These are phyloP conservation scores for Trichoderma brevicompactum DNA, from an alignment of 2,329 filamentous ascomycete genomes.

Conservation along the genomic window DNA sequence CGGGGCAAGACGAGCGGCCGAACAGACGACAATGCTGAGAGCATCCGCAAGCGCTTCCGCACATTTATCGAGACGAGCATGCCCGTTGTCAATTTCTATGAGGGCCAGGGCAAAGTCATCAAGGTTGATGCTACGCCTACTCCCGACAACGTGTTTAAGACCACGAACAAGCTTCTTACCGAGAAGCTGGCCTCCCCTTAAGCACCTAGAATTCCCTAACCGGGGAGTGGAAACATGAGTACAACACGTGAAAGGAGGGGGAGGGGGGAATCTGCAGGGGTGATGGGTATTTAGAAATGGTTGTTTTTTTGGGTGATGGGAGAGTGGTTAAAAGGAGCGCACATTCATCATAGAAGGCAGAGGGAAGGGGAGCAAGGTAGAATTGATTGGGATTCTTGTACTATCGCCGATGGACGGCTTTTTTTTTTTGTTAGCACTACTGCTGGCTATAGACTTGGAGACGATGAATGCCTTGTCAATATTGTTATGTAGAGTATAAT, in stretches of 20 bases:
- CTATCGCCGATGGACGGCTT: constrained; percentile 3
- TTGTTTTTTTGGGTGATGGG: constrained; percentile 12
- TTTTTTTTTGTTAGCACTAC: neutral
- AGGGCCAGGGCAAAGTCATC: constrained; percentile 75
- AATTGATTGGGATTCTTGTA: constrained; percentile 23
- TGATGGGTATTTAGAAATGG: constrained; percentile 10
- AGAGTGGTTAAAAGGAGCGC: constrained; percentile 14
- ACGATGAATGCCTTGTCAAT: neutral
- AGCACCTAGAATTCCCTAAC: neutral
- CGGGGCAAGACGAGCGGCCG: constrained; percentile 91
- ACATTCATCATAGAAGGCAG: constrained; percentile 1
- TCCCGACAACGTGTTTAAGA: constrained; percentile 65
- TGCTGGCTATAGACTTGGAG: constrained; percentile 17
- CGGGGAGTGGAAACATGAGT: neutral
- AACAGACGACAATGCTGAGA: constrained; percentile 91
- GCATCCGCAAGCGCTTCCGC: constrained; percentile 93
- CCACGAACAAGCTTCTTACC: constrained; percentile 56
- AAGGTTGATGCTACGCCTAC: constrained; percentile 73
- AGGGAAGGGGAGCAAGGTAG: neutral
- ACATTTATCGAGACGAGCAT: constrained; percentile 96
- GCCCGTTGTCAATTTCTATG: constrained; percentile 90
- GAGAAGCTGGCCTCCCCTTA: constrained; percentile 47
- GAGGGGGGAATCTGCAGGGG: neutral
- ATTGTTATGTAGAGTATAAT: neutral
- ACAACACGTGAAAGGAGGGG: constrained; percentile 6